Base-by-base conservation (phyloP, 176 grass and related monocot species). In the Tillandsia leiboldiana region DNA sequence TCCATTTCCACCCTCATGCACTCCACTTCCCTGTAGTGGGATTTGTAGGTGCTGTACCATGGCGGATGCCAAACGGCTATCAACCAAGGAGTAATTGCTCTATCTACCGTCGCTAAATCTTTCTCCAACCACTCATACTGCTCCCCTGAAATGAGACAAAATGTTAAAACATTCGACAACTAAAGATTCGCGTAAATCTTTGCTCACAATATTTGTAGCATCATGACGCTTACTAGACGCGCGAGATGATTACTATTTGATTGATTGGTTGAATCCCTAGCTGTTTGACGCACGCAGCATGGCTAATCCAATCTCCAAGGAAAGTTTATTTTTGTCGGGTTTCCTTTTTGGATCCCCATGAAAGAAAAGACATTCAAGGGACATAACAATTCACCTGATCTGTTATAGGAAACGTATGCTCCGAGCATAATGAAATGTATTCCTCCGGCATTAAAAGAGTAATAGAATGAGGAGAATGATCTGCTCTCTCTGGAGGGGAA, bases 1-100 rank as follows among this genome's bases (percentile, higher is more conserved):
- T 96, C 91, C 91, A 91, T 91, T 68, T 85, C 91, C 77, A 88
- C 53, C 70, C 91, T 86, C 91, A 88, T 96, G 77, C 91, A 96
- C 65, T 96, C 91, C 12, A 69, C 91, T 22, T 91, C 87, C 66
- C 70, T 84, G 80, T 91, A 96, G 79, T 96, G 91, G 27, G 87
- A 66, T 70, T 67, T 74, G 79, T 91, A 96, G 50, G 75, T 91
- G 85, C 80, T 91, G 85, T 96, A 96, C 91, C 91, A 96, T 1
- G 91, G 91, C 18, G 91, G 72, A 67, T 96, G 87, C 87, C 91
- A 96, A 1, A 82, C 82, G 8, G 91, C 85, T 51, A 96, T 81
- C 54, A 96, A 48, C 91, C 91, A 96, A 0, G 91, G 87, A 11
- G 91, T 96, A 64, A 91, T 65, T 4, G 65, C 74, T 71, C 85